These are phyloP conservation scores for Aspergillus sp. DNA, from an alignment of 2,329 filamentous ascomycete species.

Conservation along the genomic window DNA sequence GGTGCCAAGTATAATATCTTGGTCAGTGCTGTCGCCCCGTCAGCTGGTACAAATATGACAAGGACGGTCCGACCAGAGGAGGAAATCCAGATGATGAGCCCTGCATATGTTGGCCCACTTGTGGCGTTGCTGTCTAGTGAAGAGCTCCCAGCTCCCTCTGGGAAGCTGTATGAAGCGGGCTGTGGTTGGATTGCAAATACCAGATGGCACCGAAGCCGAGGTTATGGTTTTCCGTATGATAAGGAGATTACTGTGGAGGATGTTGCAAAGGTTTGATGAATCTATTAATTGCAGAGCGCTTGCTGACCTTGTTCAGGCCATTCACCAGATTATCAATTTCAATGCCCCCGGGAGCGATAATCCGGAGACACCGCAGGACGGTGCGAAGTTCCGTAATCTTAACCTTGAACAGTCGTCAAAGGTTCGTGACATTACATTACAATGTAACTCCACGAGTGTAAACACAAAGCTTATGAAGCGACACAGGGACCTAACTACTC, in stretches of 20 bases:
- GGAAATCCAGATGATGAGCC: neutral
- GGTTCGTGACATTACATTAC: neutral
- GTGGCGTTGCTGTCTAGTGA: constrained; percentile 3
- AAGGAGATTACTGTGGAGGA: neutral
- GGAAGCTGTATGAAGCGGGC: constrained; percentile 4
- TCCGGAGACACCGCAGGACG: neutral
- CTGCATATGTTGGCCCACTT: constrained; percentile 1
- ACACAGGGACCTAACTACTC: neutral
- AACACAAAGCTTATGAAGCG: no score
- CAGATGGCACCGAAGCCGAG: neutral
- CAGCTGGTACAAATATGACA: neutral
- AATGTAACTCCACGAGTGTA: no score
- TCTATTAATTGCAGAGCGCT: neutral
- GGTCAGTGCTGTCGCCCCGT: neutral
- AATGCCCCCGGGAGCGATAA: neutral
- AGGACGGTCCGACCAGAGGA: neutral
- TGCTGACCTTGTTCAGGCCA: neutral
- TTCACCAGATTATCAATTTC: neutral
- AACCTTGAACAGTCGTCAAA: neutral
- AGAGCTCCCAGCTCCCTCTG: neutral
- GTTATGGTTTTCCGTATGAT: neutral
- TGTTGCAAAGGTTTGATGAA: neutral
- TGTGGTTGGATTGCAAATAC: neutral
- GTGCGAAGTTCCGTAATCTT: neutral
- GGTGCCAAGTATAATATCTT: constrained; percentile 3